These are phyloP conservation scores for Lasiosphaeris hirsuta DNA, from an alignment of 495 filamentous ascomycete genomes.

Conservation along the genomic window DNA sequence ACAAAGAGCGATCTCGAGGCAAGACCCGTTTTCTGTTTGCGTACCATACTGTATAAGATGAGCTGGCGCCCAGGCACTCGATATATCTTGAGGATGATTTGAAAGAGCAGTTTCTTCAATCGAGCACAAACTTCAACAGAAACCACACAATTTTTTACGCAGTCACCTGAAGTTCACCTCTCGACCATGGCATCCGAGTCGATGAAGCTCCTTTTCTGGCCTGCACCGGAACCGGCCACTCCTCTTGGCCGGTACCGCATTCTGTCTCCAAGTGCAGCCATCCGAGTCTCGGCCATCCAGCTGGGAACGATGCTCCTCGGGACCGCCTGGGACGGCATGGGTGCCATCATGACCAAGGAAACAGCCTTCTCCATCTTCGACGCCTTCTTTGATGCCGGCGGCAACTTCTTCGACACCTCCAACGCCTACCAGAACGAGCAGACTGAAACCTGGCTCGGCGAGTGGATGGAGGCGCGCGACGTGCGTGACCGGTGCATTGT, in stretches of 20 bases:
- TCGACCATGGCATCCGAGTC: neutral
- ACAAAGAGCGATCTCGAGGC: no score
- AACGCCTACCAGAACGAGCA: constrained; percentile 66
- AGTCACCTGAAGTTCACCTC: no score
- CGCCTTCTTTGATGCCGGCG: constrained; percentile 22
- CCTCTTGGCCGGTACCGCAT: constrained; percentile 56
- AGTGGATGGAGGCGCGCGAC: constrained; percentile 61
- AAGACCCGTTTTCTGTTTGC: no score
- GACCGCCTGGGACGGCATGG: constrained; percentile 40
- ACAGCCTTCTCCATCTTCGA: constrained; percentile 5
- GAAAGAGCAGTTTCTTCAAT: no score
- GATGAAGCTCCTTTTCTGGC: neutral
- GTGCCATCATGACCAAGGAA: neutral
- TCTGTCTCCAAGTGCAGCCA: constrained; percentile 54
- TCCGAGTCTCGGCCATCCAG: constrained; percentile 58
- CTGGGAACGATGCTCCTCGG: constrained; percentile 65
- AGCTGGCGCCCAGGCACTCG: no score
- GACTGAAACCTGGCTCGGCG: constrained; percentile 70
- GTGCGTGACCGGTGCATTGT: constrained; percentile 39
- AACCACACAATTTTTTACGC: no score
- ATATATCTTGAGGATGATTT: no score
- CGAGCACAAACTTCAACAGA: no score
- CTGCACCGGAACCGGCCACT: constrained; percentile 24
- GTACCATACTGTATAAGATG: no score
- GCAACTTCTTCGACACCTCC: constrained; percentile 77